Evolutionary conservation across 1,284 basidiomycete species (phyloP), one percentile per base, ranked within the genome.

Genomic region (Golubevia sp.): DNA sequence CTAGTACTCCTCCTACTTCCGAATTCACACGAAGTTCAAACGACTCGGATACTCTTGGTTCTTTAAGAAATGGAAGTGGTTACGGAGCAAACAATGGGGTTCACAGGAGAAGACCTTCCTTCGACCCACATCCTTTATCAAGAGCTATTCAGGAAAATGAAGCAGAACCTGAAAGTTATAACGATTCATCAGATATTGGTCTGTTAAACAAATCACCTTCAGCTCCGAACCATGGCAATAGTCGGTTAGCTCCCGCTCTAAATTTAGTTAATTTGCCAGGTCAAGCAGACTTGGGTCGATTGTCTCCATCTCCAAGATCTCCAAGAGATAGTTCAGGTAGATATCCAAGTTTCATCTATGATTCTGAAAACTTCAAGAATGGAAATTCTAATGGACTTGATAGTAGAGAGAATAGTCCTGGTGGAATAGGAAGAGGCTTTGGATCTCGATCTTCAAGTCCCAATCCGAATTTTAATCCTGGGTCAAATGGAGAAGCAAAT

Each of bases 271-370:
- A 44, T 18, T 13, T 44, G 38, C 38, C 38, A 44, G 38, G 38
- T 5, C 4, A 34, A 34, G 30, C 30, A 5, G 30, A 34, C 4
- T 34, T 34, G 30, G 30, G 26, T 44, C 4, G 21, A 21, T 30
- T 30, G 15, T 56, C 54, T 6, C 54, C 54, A 26, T 27, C 3
- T 21, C 54, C 54, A 20, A 26, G 54, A 26, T 21, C 20, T 3
- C 54, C 54, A 44, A 26, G 54, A 26, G 54, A 56, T 20, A 56
- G 54, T 44, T 30, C 54, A 5, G 54, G 54, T 20, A 20, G 54
- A 20, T 56, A 56, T 26, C 54, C 54, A 30, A 3, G 6, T 30
- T 56, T 56, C n/a, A 5, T 56, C 21, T 56, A 24, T 44, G 26
- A 30, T 44, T 21, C n/a, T n/a, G 26, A 20, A 5, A 4, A 56